Evolutionary conservation across 371 early-diverging fungal species (phyloP), one percentile per base, ranked within the genome.

Genomic region (Paramicrosporidium saccamoebae): DNA sequence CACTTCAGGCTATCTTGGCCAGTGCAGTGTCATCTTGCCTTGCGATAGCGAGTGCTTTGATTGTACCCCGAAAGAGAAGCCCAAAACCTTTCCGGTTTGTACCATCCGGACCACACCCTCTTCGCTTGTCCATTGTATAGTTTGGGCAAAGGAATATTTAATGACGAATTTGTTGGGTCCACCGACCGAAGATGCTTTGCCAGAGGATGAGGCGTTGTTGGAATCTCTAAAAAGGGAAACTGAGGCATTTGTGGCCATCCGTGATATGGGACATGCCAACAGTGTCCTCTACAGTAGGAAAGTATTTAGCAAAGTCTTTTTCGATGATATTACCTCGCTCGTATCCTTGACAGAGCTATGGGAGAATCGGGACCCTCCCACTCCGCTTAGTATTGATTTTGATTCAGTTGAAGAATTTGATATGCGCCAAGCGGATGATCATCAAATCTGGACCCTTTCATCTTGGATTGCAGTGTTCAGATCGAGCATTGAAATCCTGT

Each of bases 91-190:
- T 26, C 78, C 95, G 5, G 75, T 97, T 1, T 98, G 99, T 39
- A 96, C 99, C 2, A 90, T 98, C 32, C 59, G 95, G 21, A 65
- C 71, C 17, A 92, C 82, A 2, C 99, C 99, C 0, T 67, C 60
- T 20, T 59, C 60, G 12, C 90, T 95, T 6, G 77, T 92, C 18
- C 97, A 98, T 44, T 95, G 96, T 32, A 75, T 98, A 25, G 88
- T 86, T 11, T 98, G 98, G 98, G 81, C 90, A 24, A 95, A 94
- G 44, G 67, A 62, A 29, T 88, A 68, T 39, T 46, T 90, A 20
- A 74, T 46, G 36, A 66, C 57, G 14, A 59, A 72, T 39, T 52
- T 86, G 14, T 84, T 90, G 49, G 81, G 78, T 14, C 48, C 57
- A 3, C 58, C 55, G 10, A 60, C 63, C 12, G 62, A 65, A 30